Evolutionary conservation across 768 basidiomycete genomes (phyloP).

Genomic region (Lactarius vividus): DNA sequence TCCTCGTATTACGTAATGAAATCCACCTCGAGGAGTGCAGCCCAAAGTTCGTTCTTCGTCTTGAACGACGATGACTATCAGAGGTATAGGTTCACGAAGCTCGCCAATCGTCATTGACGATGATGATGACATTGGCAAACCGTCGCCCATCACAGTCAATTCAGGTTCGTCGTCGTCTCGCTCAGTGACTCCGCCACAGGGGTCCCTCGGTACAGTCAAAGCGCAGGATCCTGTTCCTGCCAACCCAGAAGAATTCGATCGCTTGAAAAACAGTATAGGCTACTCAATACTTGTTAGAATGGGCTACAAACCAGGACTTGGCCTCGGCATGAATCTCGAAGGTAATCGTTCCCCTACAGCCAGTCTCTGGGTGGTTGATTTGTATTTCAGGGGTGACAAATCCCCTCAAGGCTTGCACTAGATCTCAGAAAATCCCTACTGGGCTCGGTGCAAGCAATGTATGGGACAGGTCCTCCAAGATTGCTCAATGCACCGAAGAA

Average conservation of each 20-base stretch:
- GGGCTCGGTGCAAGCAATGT: conserved; percentile 16
- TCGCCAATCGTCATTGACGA: conserved; percentile 29
- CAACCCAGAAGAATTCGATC: not conserved
- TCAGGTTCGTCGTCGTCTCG: not conserved
- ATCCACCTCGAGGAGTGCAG: not conserved
- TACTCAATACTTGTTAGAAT: conserved; percentile 27
- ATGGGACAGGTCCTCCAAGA: not conserved
- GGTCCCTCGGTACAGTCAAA: not conserved
- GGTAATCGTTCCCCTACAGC: conserved; percentile 15
- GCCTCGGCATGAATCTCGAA: conserved; percentile 27
- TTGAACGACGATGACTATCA: conserved; percentile 10
- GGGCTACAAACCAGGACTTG: conserved; percentile 26
- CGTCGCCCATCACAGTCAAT: not conserved
- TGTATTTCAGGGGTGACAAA: conserved; percentile 18
- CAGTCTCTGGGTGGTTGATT: conserved; percentile 26
- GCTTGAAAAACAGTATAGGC: conserved; percentile 13
- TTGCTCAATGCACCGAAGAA: not conserved
- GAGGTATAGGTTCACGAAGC: conserved; percentile 21
- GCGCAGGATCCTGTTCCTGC: conserved; percentile 3
- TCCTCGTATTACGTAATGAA: conserved; percentile 7
- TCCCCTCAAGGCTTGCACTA: conserved; percentile 12
- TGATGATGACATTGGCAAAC: conserved; percentile 16
- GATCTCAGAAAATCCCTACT: not conserved
- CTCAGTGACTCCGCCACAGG: conserved; percentile 4
- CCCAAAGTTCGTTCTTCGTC: not conserved